Percentiles rank a stretch among this genome's conserved stretches.
phyloP scores from a whole-genome alignment of 805 yeast genomes.

The Peterozyma toletana region DNA sequence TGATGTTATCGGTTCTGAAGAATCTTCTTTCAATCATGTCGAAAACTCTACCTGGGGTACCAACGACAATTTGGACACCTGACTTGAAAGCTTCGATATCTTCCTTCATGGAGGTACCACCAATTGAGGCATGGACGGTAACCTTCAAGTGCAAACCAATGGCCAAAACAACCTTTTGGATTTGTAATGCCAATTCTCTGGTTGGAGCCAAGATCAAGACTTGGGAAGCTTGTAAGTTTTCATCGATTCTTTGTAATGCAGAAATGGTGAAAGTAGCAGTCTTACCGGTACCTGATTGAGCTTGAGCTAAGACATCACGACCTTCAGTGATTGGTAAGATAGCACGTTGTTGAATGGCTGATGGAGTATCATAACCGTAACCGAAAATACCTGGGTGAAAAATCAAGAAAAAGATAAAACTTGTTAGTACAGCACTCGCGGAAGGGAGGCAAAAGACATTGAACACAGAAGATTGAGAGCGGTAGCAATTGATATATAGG shows the following conservation, averaged over 20 bases:
- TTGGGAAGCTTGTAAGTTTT: conserved; percentile 68
- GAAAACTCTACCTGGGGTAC: conserved; percentile 96
- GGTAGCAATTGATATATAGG: no score
- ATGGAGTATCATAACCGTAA: conserved; percentile 76
- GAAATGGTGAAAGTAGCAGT: conserved; percentile 84
- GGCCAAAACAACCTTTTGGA: conserved; percentile 86
- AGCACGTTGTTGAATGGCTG: conserved; percentile 79
- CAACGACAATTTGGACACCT: conserved; percentile 91
- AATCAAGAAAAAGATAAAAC: no score
- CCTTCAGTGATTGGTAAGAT: conserved; percentile 73
- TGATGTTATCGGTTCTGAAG: conserved; percentile 74
- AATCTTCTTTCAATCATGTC: conserved; percentile 92
- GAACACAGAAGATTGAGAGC: no score
- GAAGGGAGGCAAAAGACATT: no score
- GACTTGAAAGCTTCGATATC: conserved; percentile 78
- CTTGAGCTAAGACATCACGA: conserved; percentile 72
- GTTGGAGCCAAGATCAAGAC: conserved; percentile 96
- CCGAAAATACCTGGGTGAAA: conserved; percentile 39
- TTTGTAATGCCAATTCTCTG: conserved; percentile 94
- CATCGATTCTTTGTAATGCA: conserved; percentile 54
- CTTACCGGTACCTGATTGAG: conserved; percentile 87
- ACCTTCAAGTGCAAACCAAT: conserved; percentile 88
- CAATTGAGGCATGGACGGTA: conserved; percentile 93
- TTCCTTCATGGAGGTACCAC: conserved; percentile 88
- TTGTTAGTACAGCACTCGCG: no score